Evolutionary conservation across 1,284 basidiomycete species (phyloP).

Genomic region (Apiotrichum siamense): DNA sequence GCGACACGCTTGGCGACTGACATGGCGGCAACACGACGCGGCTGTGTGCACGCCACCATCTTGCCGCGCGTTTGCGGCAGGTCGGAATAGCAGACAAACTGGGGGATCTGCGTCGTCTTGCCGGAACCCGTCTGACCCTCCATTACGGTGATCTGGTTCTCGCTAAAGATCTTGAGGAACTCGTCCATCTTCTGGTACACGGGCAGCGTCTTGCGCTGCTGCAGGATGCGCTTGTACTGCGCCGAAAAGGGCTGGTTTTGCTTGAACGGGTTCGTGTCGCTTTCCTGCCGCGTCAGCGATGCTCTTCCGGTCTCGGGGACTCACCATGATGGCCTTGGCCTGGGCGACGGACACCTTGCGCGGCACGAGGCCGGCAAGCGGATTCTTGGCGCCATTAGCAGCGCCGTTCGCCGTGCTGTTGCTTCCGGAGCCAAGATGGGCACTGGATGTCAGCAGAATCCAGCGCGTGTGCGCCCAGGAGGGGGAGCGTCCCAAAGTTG

Average conservation of each 20-base stretch:
- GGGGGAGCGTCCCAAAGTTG: background rate
- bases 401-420: conserved; percentile 11
- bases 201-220: conserved; percentile 77
- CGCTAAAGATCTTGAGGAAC: conserved; percentile 76
- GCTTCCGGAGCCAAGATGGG: conserved; percentile 20
- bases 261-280: conserved; percentile 84
- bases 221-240: conserved; percentile 81
- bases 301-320: conserved; percentile 26
- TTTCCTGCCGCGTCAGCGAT: conserved; percentile 54
- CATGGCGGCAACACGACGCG: conserved; percentile 94
- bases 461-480: too few species aligned
- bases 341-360: conserved; percentile 67
- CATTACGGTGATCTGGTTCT: conserved; percentile 89
- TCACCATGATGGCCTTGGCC: conserved; percentile 66
- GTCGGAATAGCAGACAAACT: conserved; percentile 92
- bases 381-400: conserved; percentile 41
- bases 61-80: conserved; percentile 81
- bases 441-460: conserved; percentile 15
- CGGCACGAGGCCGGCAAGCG: conserved; percentile 71
- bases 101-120: conserved; percentile 98
- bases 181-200: conserved; percentile 91
- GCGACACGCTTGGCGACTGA: conserved; percentile 97
- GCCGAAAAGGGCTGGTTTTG: conserved; percentile 62
- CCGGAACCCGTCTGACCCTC: conserved; percentile 97
- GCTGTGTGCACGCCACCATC: conserved; percentile 95